Conservation (phyloP, 2,329 filamentous ascomycete genomes). For the Colletotrichum spinosum region DNA sequence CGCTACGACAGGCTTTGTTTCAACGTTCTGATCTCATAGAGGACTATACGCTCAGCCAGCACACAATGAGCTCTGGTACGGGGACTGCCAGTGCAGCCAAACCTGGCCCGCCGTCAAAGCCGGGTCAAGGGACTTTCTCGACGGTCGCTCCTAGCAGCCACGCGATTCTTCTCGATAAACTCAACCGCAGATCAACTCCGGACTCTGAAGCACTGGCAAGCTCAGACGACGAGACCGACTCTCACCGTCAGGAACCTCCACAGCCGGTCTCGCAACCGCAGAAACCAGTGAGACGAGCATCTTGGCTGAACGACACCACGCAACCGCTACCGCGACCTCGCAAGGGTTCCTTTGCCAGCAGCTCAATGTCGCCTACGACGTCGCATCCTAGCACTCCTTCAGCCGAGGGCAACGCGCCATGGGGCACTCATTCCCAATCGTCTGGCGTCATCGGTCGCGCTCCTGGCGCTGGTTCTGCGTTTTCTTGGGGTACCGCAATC, state of each 20-base stretch:
- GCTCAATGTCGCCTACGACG: conserved; percentile 80
- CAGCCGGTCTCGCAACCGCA: conserved; percentile 61
- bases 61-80: conserved; percentile 60
- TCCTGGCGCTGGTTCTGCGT: conserved; percentile 59
- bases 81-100: conserved; percentile 55
- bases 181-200: conserved; percentile 85
- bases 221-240: conserved; percentile 90
- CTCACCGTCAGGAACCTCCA: conserved; percentile 65
- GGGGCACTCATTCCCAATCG: conserved; percentile 65
- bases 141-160: conserved; percentile 67
- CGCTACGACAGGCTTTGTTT: not conserved
- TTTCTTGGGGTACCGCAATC: conserved; percentile 83
- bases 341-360: conserved; percentile 81
- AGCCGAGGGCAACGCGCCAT: conserved; percentile 66
- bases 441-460: conserved; percentile 60
- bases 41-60: not conserved
- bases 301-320: conserved; percentile 87
- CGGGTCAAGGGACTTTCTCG: conserved; percentile 59
- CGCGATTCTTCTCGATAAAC: conserved; percentile 78
- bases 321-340: conserved; percentile 72
- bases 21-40: conserved; percentile 9
- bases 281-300: conserved; percentile 78
- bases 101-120: conserved; percentile 62
- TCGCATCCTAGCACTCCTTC: conserved; percentile 84
- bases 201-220: conserved; percentile 95